Evolutionary conservation across 352 stramenopile genomes (phyloP), one percentile per base, ranked within the genome.

Genomic region (Blastocystis hominis): DNA sequence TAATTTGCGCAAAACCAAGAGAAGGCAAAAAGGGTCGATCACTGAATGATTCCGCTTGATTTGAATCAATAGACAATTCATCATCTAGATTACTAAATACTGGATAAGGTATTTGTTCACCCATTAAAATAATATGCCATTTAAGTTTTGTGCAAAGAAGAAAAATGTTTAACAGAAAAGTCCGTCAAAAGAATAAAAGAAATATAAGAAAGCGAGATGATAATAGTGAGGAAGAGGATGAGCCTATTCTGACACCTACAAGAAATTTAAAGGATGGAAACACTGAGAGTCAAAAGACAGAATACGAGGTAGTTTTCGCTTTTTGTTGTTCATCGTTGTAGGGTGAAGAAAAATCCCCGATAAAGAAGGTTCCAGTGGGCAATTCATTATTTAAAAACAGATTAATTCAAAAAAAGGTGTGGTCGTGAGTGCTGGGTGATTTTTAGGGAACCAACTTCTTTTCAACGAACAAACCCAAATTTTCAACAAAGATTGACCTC

Each of bases 81-180:
- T 59, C 50, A 59, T n/a, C 50, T n/a, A n/a, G 10, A n/a, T 59
- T 20, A 59, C n/a, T 20, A 59, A 59, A 59, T 59, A 59, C 10
- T n/a, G 13, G 13, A 13, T n/a, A n/a, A 20, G 13, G 13, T n/a
- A 59, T 20, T 20, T 59, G 10, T 20, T 20, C n/a, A 59, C 50
- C 13, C 13, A n/a, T 59, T 59, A 20, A 59, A 68, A 68, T 40
- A 40, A 38, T 68, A 24, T 68, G 20, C 34, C 59, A 24, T 30
- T 30, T 30, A 59, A 59, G 10, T 59, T 59, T 59, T 59, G 50
- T n/a, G 15, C 59, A 34, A 40, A 20, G 24, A 44, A 10, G 54
- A 36, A 30, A 46, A 13, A 80, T 80, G 70, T 80, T 80, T n/a
- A 80, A 80, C 15, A 80, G 55, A 47, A 80, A 80, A 54, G 63